Percentiles rank a stretch among this genome's conserved stretches.
These are phyloP conservation scores for Caloboletus inedulis DNA, from an alignment of 1,284 basidiomycete species.

Conservation along the genomic window DNA sequence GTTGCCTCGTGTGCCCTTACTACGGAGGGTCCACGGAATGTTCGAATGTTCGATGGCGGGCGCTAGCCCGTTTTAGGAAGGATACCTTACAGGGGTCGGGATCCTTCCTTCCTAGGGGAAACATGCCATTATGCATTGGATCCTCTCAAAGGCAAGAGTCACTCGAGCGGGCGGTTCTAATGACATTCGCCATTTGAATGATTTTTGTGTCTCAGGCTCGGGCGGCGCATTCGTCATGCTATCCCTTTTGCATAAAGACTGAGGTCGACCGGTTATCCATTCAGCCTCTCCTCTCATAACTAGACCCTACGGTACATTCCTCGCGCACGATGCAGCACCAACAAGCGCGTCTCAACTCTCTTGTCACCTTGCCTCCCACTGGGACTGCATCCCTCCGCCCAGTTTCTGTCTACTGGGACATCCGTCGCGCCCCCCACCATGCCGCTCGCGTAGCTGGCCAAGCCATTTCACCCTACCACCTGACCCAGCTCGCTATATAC, in stretches of 20 bases:
- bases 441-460: conserved; percentile 25
- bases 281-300: not conserved
- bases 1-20: conserved; percentile 4
- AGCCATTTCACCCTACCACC: conserved; percentile 26
- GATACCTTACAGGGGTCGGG: not conserved
- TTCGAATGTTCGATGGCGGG: conserved; percentile 8
- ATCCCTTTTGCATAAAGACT: conserved; percentile 15
- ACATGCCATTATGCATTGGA: not conserved
- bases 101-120: not conserved
- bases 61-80: conserved; percentile 6
- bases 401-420: conserved; percentile 45
- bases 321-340: conserved; percentile 20
- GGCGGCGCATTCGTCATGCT: conserved; percentile 1
- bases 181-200: not conserved
- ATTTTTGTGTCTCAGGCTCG: not conserved
- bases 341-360: conserved; percentile 15
- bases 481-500: conserved; percentile 40
- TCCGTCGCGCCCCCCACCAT: conserved; percentile 40
- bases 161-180: conserved; percentile 9
- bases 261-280: not conserved
- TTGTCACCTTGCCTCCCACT: conserved; percentile 16
- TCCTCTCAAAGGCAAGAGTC: conserved; percentile 18
- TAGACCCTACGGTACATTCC: not conserved
- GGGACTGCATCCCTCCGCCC: conserved; percentile 12
- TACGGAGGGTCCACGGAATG: not conserved